Percentiles rank a stretch among this genome's conserved stretches.
Evolutionary conservation across 108 stramenopile species (phyloP).

Genomic region (Nannochloropsis gaditana): DNA sequence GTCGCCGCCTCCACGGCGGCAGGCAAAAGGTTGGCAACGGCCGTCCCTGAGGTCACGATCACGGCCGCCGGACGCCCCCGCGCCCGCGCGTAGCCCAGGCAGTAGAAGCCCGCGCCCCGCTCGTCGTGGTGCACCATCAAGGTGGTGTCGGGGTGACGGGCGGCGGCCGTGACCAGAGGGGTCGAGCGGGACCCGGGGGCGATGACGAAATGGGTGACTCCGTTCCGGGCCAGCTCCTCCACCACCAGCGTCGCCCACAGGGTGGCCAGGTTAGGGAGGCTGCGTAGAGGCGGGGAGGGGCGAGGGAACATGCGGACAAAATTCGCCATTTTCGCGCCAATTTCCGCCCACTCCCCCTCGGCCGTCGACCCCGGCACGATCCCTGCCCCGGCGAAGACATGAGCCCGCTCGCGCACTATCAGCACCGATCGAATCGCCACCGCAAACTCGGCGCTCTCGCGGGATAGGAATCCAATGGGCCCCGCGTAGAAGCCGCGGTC

Average conservation of each 20-base stretch:
- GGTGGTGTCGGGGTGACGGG: conserved; percentile 38
- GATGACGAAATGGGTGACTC: conserved; percentile 70
- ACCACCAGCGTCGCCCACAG: conserved; percentile 79
- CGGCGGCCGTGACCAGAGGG: conserved; percentile 72
- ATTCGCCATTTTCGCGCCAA: conserved; percentile 34
- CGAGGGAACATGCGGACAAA: conserved; percentile 34
- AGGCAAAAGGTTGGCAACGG: conserved; percentile 82
- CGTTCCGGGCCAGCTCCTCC: conserved; percentile 76
- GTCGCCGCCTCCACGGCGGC: conserved; percentile 70
- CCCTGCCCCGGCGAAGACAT: conserved; percentile 41
- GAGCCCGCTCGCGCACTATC: neutral
- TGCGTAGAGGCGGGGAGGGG: conserved; percentile 12
- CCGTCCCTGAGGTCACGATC: conserved; percentile 81
- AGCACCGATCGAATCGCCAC: conserved; percentile 41
- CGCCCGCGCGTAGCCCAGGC: conserved; percentile 66
- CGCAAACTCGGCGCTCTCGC: conserved; percentile 27
- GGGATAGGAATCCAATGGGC: conserved; percentile 35
- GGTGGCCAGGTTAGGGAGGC: conserved; percentile 62
- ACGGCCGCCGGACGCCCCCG: conserved; percentile 70
- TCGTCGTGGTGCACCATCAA: conserved; percentile 78
- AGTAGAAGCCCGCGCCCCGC: conserved; percentile 82
- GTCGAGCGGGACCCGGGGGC: conserved; percentile 86
- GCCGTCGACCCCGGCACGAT: conserved; percentile 46
- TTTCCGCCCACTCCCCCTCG: conserved; percentile 38
- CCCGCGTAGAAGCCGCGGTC: conserved; percentile 48